These are phyloP conservation scores for Hyphopichia homilentoma DNA, from an alignment of 805 yeast species.

Conservation along the genomic window DNA sequence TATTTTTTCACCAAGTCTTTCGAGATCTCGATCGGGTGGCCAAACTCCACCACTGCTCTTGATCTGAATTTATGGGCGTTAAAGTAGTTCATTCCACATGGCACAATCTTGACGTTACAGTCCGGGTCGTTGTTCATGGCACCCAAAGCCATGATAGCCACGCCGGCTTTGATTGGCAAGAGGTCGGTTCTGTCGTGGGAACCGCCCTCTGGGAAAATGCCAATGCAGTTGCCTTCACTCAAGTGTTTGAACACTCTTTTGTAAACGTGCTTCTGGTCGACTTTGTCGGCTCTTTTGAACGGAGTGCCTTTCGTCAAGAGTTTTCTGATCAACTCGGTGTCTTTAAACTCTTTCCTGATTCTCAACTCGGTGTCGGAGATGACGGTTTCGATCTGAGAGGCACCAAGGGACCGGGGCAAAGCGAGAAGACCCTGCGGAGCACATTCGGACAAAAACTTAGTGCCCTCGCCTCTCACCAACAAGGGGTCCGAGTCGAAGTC, in stretches of 20 bases:
- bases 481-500: constrained; percentile 52
- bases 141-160: constrained; percentile 96
- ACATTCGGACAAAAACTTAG: constrained; percentile 63
- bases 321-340: constrained; percentile 39
- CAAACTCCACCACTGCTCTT: constrained; percentile 93
- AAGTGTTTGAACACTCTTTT: constrained; percentile 81
- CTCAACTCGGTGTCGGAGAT: constrained; percentile 67
- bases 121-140: constrained; percentile 78
- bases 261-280: constrained; percentile 84
- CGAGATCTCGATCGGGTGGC: constrained; percentile 72
- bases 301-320: constrained; percentile 49
- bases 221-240: constrained; percentile 75
- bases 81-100: constrained; percentile 97
- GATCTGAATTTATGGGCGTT: constrained; percentile 94
- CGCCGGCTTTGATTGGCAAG: constrained; percentile 94
- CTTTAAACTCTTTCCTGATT: constrained; percentile 67
- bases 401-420: constrained; percentile 75
- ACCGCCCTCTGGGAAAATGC: constrained; percentile 98
- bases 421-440: constrained; percentile 65
- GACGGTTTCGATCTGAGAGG: constrained; percentile 64
- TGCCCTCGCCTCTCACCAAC: constrained; percentile 59
- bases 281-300: constrained; percentile 74
- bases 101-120: constrained; percentile 81
- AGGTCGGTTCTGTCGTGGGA: constrained; percentile 93
- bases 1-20: constrained; percentile 60